Conservation (phyloP, 2,329 filamentous ascomycete genomes). For the Trichoderma oligosporum region DNA sequence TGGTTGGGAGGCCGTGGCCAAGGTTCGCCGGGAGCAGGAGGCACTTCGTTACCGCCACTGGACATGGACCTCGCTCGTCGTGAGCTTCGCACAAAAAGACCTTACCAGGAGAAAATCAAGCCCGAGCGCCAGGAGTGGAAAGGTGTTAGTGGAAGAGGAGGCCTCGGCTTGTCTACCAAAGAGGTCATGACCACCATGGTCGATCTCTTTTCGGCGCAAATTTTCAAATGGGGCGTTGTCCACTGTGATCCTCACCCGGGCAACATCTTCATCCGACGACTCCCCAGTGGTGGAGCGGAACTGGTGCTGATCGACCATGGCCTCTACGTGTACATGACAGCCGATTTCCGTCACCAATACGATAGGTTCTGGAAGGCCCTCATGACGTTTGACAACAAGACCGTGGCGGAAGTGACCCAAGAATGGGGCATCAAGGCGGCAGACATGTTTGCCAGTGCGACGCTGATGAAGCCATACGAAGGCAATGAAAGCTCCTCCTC, state of each 20-base stretch:
- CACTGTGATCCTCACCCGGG: conserved; percentile 97
- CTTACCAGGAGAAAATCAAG: conserved; percentile 62
- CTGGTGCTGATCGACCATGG: conserved; percentile 96
- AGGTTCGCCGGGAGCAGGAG: conserved; percentile 77
- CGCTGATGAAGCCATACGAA: conserved; percentile 83
- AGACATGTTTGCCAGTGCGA: conserved; percentile 88
- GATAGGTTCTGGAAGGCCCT: conserved; percentile 89
- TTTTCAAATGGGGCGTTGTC: conserved; percentile 94
- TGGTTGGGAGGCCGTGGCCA: conserved; percentile 76
- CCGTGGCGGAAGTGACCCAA: conserved; percentile 66
- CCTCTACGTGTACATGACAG: conserved; percentile 87
- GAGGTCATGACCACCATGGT: conserved; percentile 97
- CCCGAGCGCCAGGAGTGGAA: conserved; percentile 77
- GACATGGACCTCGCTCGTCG: conserved; percentile 45
- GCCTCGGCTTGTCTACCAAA: conserved; percentile 75
- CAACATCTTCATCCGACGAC: conserved; percentile 90
- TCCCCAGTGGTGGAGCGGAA: conserved; percentile 77
- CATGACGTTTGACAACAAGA: conserved; percentile 86
- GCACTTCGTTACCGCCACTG: conserved; percentile 55
- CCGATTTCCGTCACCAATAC: conserved; percentile 81
- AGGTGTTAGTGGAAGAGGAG: conserved; percentile 67
- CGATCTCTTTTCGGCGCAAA: conserved; percentile 93
- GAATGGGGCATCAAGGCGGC: conserved; percentile 86
- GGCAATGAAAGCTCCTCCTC: too few relatives aligned
- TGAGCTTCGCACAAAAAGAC: conserved; percentile 49